These are phyloP conservation scores for Exophiala oligosperma DNA, from an alignment of 2,329 filamentous ascomycete species.

Conservation along the genomic window DNA sequence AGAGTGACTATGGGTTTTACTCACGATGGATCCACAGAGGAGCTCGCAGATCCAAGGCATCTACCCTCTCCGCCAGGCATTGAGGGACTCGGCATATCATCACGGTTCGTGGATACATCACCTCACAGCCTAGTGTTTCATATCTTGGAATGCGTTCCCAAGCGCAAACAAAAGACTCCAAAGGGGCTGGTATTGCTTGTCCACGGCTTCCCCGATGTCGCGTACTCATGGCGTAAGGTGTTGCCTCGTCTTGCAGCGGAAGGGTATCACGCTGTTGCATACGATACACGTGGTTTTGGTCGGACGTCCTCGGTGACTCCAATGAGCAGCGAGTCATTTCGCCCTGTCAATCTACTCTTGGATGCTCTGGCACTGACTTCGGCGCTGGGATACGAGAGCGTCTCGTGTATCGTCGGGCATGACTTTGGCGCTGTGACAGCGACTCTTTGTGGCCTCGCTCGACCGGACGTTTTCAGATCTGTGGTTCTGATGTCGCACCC, in stretches of 20 bases:
- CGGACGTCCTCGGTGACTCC: conserved; percentile 58
- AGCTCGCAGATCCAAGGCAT: no score
- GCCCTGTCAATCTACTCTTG: conserved; percentile 58
- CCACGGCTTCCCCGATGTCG: conserved; percentile 65
- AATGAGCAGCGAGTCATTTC: conserved; percentile 43
- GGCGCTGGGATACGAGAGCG: conserved; percentile 59
- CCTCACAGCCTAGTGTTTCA: no score
- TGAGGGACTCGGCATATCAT: no score
- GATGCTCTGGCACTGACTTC: conserved; percentile 63
- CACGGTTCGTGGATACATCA: no score
- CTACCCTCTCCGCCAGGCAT: no score
- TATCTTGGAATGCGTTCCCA: no score
- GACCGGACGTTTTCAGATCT: conserved; percentile 64
- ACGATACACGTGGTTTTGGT: conserved; percentile 68
- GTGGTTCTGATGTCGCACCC: conserved; percentile 68
- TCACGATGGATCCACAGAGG: no score
- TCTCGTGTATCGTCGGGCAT: conserved; percentile 63
- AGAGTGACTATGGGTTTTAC: no score
- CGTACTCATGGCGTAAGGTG: conserved; percentile 68
- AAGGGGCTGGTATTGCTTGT: no score
- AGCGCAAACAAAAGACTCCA: no score
- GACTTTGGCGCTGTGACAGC: conserved; percentile 66
- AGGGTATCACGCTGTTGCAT: conserved; percentile 66
- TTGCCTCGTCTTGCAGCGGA: conserved; percentile 58
- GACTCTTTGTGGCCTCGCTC: conserved; percentile 59